Evolutionary conservation across 352 stramenopile genomes (phyloP), one percentile per base, ranked within the genome.

Genomic region (Phytophthora ramorum): DNA sequence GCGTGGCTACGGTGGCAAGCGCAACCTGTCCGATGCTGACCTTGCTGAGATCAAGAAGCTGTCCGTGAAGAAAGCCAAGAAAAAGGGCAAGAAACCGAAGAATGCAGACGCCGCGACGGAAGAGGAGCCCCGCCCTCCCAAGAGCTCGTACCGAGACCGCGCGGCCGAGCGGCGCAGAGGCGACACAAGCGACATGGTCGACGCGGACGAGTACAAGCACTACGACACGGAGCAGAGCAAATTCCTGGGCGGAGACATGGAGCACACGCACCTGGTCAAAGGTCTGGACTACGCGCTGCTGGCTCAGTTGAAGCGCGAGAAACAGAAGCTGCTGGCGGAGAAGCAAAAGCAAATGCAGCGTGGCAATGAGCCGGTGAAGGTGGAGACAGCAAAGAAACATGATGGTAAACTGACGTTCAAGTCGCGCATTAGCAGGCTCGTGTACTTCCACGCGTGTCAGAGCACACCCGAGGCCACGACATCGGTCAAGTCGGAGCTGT

Each of bases 251-350:
- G 86, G 89, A 41, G 89, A 97, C 55, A 73, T 93, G 64, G 78
- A 89, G 54, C 87, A 95, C 74, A 95, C 92, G 30, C 90, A 97
- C 71, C 57, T 97, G 16, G 91, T 97, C 4, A 97, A 96, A 57
- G 93, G 68, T 19, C 63, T 98, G 48, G 92, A 98, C 81, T 83
- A 89, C 35, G 79, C 90, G 10, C 69, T 98, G 24, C 73, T 97
- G 22, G 70, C 91, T 38, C 92, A 97, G 60, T 75, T 97, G 22
- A 93, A 94, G 64, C 71, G 78, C 16, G 89, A 97, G 58, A 89
- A 87, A 52, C 63, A 89, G 49, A 85, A 85, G 56, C 65, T 93
- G 12, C 54, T 68, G 58, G 58, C 53, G 1, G 69, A 74, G 7
- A 78, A 87, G 61, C 20, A 66, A 14, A 69, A 83, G 34, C 35